Evolutionary conservation across 1,284 basidiomycete species (phyloP).

Genomic region (Peniophora sp.): DNA sequence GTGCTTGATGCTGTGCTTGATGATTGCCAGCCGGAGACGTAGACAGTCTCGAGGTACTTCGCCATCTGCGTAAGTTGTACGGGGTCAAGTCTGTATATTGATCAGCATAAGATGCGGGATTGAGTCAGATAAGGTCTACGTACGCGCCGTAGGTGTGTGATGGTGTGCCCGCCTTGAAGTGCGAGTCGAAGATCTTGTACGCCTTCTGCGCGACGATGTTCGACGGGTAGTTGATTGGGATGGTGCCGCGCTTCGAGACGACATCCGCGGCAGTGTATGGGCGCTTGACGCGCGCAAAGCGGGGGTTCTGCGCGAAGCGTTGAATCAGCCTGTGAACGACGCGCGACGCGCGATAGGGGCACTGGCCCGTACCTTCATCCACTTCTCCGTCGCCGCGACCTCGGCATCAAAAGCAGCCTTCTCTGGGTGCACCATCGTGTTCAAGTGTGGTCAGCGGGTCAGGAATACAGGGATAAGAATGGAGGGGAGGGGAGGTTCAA

Average conservation of each 20-base stretch:
- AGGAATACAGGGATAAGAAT: conserved; percentile 28
- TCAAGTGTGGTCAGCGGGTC: conserved; percentile 3
- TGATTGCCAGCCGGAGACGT: conserved; percentile 96
- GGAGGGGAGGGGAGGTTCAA: conserved; percentile 1
- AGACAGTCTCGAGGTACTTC: conserved; percentile 95
- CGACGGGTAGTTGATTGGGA: conserved; percentile 84
- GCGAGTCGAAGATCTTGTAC: conserved; percentile 61
- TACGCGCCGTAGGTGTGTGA: conserved; percentile 97
- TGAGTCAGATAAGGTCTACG: conserved; percentile 29
- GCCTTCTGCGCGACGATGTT: conserved; percentile 85
- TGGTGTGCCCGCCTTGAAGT: conserved; percentile 65
- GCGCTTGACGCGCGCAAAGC: conserved; percentile 79
- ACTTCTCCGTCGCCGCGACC: conserved; percentile 79
- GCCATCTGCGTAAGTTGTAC: conserved; percentile 99
- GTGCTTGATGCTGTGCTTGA: conserved; percentile 88
- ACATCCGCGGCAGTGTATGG: conserved; percentile 93
- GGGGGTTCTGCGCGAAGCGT: conserved; percentile 52
- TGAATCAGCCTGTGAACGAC: conserved; percentile 4
- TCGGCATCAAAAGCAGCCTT: conserved; percentile 73
- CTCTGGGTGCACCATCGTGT: conserved; percentile 12
- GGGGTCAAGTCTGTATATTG: conserved; percentile 72
- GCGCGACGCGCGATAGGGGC: conserved; percentile 1
- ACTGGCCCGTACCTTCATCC: conserved; percentile 74
- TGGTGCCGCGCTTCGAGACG: conserved; percentile 88
- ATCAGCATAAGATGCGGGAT: neutral